Evolutionary conservation across 495 filamentous ascomycete species (phyloP), one percentile per base, ranked within the genome.

Genomic region (Podospora fimiseda): DNA sequence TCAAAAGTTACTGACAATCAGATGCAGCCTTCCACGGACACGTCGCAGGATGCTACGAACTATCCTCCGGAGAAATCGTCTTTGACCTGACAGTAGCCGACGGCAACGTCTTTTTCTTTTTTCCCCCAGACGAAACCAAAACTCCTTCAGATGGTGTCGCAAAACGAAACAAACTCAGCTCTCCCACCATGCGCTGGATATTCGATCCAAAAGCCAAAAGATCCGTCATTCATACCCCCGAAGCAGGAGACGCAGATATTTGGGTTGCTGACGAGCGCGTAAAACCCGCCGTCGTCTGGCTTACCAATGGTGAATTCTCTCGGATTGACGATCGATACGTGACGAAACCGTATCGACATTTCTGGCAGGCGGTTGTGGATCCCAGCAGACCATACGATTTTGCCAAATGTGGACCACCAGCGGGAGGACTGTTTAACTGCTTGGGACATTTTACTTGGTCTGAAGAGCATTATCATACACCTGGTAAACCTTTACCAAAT

Each of bases 21-120:
- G n/a, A 1, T 40, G 5, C 47, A 74, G 71, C 60, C 0, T 79
- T 79, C 59, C 74, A 74, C 42, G 71, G 75, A 5, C 75, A 80
- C 58, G 66, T 73, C 0, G 73, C 70, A 0, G 75, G 75, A 22
- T 74, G 71, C 44, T 80, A 74, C 57, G 75, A 79, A 58, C 66
- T 75, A 36, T 63, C 65, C 7, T 58, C 70, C 2, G 77, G 79
- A 5, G 57, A 76, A 15, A 65, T 82, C 9, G 60, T 76, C 19
- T 70, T 76, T 56, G 78, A 82, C 58, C 64, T 82, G 3, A 77
- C 76, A n/a, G 69, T 82, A 0, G 75, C 76, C 2, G 72, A 78
- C 47, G 73, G 74, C 15, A 80, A 81, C 56, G 76, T 79, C 14
- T 81, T 81, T 62, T 80, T 74, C 65, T 81, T 70, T 64, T 81